Evolutionary conservation across 2,329 filamentous ascomycete species (phyloP).

Genomic region (Helotiales sp.): DNA sequence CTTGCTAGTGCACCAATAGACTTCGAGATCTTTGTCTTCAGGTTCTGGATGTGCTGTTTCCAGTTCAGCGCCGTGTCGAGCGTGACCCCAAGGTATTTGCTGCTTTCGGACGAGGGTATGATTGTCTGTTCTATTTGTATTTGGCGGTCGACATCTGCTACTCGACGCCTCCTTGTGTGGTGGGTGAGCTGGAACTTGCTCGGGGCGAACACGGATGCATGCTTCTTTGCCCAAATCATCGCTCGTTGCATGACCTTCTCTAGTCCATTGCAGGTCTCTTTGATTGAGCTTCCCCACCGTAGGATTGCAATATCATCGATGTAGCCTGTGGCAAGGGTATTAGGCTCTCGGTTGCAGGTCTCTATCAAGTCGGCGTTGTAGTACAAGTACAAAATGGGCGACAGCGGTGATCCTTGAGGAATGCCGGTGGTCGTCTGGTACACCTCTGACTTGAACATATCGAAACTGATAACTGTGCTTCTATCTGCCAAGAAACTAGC

Average conservation of each 20-base stretch:
- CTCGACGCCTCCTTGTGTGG: constrained; percentile 22
- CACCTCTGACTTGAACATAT: constrained; percentile 14
- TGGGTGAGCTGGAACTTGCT: constrained; percentile 35
- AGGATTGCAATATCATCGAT: constrained; percentile 32
- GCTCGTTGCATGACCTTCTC: constrained; percentile 18
- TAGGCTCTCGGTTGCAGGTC: constrained; percentile 15
- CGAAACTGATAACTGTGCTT: constrained; percentile 22
- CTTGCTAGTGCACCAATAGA: constrained; percentile 9
- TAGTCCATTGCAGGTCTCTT: constrained; percentile 25
- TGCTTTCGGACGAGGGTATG: background rate
- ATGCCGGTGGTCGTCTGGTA: constrained; percentile 29
- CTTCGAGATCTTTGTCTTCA: constrained; percentile 8
- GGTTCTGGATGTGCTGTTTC: constrained; percentile 14
- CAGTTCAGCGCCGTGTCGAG: constrained; percentile 19
- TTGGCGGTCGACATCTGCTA: constrained; percentile 1
- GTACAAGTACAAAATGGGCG: constrained; percentile 36
- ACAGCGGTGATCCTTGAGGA: constrained; percentile 34
- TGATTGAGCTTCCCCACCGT: constrained; percentile 18
- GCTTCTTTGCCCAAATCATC: constrained; percentile 27
- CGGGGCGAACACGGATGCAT: constrained; percentile 32
- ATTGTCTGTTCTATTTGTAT: constrained; percentile 1
- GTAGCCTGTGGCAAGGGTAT: constrained; percentile 22
- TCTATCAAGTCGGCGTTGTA: constrained; percentile 36
- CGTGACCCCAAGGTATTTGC: constrained; percentile 24
- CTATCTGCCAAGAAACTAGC: constrained; percentile 24